A percentile compares a stretch with the other conserved stretches of the same genome.
Evolutionary conservation across 192 early-diverging fungal genomes (phyloP).

Genomic region (Umbelopsis sp.): DNA sequence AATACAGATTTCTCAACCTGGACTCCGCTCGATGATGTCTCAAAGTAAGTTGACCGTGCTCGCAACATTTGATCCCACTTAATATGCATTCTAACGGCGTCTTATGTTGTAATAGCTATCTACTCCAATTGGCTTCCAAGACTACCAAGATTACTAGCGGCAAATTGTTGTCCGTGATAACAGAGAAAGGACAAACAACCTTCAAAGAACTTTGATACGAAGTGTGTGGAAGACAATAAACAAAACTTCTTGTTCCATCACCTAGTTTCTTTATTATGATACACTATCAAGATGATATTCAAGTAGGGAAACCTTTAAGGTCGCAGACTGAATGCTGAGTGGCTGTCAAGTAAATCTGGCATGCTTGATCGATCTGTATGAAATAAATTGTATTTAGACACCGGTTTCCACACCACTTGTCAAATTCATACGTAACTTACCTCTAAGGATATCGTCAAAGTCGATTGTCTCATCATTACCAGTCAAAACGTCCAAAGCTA

Average conservation of each 20-base stretch:
- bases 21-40: slow-evolving; percentile 79
- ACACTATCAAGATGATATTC: slow-evolving; percentile 2
- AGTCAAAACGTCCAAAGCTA: slow-evolving; percentile 81
- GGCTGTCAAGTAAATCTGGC: slow-evolving; percentile 7
- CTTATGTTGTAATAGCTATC: slow-evolving; percentile 3
- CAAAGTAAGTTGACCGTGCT: slow-evolving; percentile 47
- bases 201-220: slow-evolving; percentile 39
- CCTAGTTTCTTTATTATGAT: slow-evolving; percentile 19
- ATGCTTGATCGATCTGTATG: slow-evolving; percentile 4
- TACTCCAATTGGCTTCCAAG: slow-evolving; percentile 61
- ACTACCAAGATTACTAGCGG: slow-evolving; percentile 49
- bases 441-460: slow-evolving; percentile 87
- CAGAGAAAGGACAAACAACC: slow-evolving; percentile 57
- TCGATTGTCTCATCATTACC: slow-evolving; percentile 90
- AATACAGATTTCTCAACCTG: slow-evolving; percentile 80
- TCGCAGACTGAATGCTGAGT: slow-evolving; percentile 8
- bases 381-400: neutral
- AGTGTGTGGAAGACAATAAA: neutral
- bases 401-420: too few relatives aligned
- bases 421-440: slow-evolving; percentile 43
- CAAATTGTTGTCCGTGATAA: slow-evolving; percentile 58
- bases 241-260: neutral
- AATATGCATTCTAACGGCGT: neutral
- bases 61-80: neutral
- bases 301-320: neutral